A percentile compares a stretch with the other conserved stretches of the same genome.
These are phyloP conservation scores for Naganishia cerealis DNA, from an alignment of 1,284 basidiomycete species.

Conservation along the genomic window DNA sequence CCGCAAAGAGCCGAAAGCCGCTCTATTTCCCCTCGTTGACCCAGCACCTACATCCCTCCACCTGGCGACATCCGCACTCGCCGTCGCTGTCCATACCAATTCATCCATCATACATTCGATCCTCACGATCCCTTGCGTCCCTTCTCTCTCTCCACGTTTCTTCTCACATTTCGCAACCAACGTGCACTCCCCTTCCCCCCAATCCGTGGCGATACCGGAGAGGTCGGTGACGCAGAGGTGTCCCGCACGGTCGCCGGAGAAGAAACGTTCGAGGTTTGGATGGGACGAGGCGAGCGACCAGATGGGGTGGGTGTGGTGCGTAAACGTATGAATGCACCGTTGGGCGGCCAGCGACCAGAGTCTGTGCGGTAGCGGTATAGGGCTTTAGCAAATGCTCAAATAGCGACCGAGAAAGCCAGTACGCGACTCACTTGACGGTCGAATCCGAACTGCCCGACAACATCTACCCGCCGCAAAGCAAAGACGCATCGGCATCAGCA, in stretches of 20 bases:
- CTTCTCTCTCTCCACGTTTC: constrained; percentile 47
- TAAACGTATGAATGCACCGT: constrained; percentile 91
- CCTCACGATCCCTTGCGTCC: constrained; percentile 74
- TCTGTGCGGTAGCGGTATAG: constrained; percentile 74
- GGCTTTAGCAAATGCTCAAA: neutral
- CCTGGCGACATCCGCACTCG: constrained; percentile 73
- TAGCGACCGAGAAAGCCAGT: neutral
- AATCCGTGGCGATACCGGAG: constrained; percentile 69
- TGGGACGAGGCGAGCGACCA: constrained; percentile 89
- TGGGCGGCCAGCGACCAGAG: constrained; percentile 90
- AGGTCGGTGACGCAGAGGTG: constrained; percentile 87
- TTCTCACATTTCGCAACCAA: constrained; percentile 70
- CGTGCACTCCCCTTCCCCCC: constrained; percentile 84
- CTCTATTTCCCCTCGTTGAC: constrained; percentile 33
- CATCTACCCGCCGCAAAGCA: constrained; percentile 59
- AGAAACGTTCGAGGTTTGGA: constrained; percentile 85
- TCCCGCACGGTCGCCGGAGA: constrained; percentile 90
- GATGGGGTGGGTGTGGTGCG: constrained; percentile 90
- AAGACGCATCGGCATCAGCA: neutral
- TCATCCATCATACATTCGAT: constrained; percentile 82
- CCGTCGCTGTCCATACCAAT: constrained; percentile 88
- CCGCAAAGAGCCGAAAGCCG: neutral
- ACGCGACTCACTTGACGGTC: constrained; percentile 56
- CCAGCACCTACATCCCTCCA: constrained; percentile 65
- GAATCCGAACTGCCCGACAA: constrained; percentile 87